Base-by-base conservation (phyloP, 2,329 filamentous ascomycete species). In the Triangularia setosa region DNA sequence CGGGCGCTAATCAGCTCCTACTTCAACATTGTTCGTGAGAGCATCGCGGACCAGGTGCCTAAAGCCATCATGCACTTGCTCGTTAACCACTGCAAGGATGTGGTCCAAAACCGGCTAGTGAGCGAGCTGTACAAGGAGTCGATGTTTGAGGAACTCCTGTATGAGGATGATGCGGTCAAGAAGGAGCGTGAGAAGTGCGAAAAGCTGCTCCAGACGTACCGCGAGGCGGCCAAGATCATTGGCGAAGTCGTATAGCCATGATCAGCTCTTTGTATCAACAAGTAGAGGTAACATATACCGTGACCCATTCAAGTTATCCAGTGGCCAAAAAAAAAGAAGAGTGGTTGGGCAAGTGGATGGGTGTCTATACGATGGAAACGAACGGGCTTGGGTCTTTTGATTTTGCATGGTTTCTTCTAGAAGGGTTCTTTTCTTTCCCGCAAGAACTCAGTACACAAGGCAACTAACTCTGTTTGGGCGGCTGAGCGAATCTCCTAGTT, bases 61-160 rank as follows among this genome's bases (percentile, higher is more conserved):
- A 99, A 99, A 80, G 95, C 95, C 4, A 90, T 99, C 71, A 99
- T 99, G 95, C 95, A 99, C 76, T 86, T 99, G 56, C 86, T 99
- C 33, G 95, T 99, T 75, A 99, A 99, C 79, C 92, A 97, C 81
- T 96, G 92, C 80, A 97, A 98, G 78, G 95, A 99, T 70, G 94
- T 94, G 12, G 93, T 99, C 30, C 95, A 99, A 78, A 99, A 99
- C 78, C 87, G 95, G 55, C 87, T 99, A 6, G 95, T 99, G 64
- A 97, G 91, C 75, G 92, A 97, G 76, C 83, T 99, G 59, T 99
- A 99, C 83, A 94, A 92, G 78, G 95, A 98, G 77, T 80, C 87
- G 33, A 81, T 97, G 33, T 98, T 98, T 73, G 88, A 93, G 71
- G 94, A 99, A 75, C 84, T 99, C 62, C 82, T 99, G 44, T 98